Percentiles rank a stretch among this genome's conserved stretches.
Conservation (phyloP, 2,329 filamentous ascomycete genomes). For the Bipolaris oryzae region DNA sequence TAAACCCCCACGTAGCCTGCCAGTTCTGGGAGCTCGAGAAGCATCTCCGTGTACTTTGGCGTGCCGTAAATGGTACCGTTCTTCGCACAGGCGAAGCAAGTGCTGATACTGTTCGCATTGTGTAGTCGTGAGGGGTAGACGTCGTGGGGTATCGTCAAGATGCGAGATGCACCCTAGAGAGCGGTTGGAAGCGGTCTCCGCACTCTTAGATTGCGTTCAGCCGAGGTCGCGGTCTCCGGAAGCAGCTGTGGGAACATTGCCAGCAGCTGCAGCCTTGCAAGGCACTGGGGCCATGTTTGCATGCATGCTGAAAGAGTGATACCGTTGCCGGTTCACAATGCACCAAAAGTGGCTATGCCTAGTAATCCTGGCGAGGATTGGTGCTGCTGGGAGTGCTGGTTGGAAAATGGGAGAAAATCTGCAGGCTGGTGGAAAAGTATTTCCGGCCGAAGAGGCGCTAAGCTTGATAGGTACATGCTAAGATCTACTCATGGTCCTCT, state of each 20-base stretch:
- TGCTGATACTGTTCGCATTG: slow-evolving; percentile 39
- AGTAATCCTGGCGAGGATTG: slow-evolving; percentile 13
- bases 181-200: slow-evolving; percentile 43
- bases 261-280: slow-evolving; percentile 7
- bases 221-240: slow-evolving; percentile 40
- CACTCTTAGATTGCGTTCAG: slow-evolving; percentile 34
- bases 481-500: neutral
- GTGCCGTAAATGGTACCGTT: slow-evolving; percentile 20
- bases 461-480: neutral
- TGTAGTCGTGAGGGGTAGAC: slow-evolving; percentile 21
- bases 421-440: slow-evolving; percentile 20
- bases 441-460: slow-evolving; percentile 20
- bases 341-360: slow-evolving; percentile 13
- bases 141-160: slow-evolving; percentile 25
- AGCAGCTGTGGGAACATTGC: slow-evolving; percentile 10
- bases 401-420: slow-evolving; percentile 17
- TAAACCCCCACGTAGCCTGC: slow-evolving; percentile 57
- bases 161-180: slow-evolving; percentile 26
- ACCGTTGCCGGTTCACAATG: neutral
- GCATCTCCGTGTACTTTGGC: slow-evolving; percentile 43
- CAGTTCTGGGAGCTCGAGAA: slow-evolving; percentile 52
- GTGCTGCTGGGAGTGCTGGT: slow-evolving; percentile 8
- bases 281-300: slow-evolving; percentile 1
- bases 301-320: slow-evolving; percentile 8
- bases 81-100: slow-evolving; percentile 38